Evolutionary conservation across 106 monocot species (phyloP).

Genomic region (Platanthera zijinensis): DNA sequence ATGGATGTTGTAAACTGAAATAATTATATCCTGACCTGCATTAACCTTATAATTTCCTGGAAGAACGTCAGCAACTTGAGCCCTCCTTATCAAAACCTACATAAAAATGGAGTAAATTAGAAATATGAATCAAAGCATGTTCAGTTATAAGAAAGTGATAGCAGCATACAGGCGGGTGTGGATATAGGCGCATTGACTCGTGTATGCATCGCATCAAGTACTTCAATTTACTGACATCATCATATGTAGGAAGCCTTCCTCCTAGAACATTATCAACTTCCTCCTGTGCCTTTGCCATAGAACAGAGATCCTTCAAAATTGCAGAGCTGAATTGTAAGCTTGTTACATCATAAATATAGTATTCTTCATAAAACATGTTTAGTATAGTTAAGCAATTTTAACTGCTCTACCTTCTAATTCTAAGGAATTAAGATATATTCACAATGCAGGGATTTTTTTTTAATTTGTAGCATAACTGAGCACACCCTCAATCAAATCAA

Average conservation of each 20-base stretch:
- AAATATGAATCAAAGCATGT: not conserved
- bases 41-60: slow-evolving; percentile 87
- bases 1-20: slow-evolving; percentile 97
- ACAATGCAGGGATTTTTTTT: not conserved
- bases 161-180: slow-evolving; percentile 85
- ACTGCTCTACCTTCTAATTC: not conserved
- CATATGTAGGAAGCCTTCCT: slow-evolving; percentile 77
- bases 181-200: slow-evolving; percentile 97
- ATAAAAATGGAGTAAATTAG: not conserved
- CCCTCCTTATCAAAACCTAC: slow-evolving; percentile 89
- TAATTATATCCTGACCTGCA: slow-evolving; percentile 94
- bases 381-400: not conserved
- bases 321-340: slow-evolving; percentile 16
- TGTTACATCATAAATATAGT: not conserved
- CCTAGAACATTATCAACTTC: slow-evolving; percentile 80
- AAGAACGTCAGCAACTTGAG: slow-evolving; percentile 77
- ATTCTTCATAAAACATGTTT: not conserved
- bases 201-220: slow-evolving; percentile 86
- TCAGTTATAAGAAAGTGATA: not conserved
- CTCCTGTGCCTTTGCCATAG: slow-evolving; percentile 58
- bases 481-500: not conserved
- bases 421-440: not conserved
- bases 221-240: slow-evolving; percentile 87
- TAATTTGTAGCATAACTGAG: not conserved
- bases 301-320: slow-evolving; percentile 48